Conservation (phyloP, 768 basidiomycete species). For the Cyclocybe cylindracea region DNA sequence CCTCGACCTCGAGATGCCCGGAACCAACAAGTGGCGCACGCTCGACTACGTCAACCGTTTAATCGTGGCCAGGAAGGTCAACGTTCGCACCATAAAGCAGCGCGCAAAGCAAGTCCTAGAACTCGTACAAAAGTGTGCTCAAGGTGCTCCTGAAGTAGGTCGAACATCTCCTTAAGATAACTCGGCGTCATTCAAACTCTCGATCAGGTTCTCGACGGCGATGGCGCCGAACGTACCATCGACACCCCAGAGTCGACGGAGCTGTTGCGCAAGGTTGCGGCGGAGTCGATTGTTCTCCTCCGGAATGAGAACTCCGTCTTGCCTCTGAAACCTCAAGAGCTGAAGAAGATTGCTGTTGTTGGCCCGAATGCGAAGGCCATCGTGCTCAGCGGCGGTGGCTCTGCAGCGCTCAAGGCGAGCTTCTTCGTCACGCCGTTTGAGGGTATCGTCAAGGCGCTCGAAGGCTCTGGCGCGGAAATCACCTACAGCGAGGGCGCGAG, state of each 20-base stretch:
- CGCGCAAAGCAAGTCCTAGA: constrained; percentile 68
- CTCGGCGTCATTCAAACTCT: not conserved
- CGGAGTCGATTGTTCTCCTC: constrained; percentile 71
- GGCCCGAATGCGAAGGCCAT: constrained; percentile 70
- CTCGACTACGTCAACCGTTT: constrained; percentile 67
- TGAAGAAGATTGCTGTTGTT: constrained; percentile 75
- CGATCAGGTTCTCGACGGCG: constrained; percentile 65
- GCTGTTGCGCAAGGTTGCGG: constrained; percentile 68
- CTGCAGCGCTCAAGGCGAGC: constrained; percentile 69
- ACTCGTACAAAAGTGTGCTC: constrained; percentile 68
- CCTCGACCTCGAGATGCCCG: constrained; percentile 81
- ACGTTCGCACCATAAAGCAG: constrained; percentile 61
- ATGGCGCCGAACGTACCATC: constrained; percentile 62
- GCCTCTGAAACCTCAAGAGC: constrained; percentile 46
- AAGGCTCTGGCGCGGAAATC: constrained; percentile 43
- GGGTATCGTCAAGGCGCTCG: constrained; percentile 65
- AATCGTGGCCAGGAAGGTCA: constrained; percentile 63
- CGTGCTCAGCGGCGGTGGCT: constrained; percentile 70
- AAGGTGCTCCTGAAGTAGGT: constrained; percentile 62
- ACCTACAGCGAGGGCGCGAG: constrained; percentile 70
- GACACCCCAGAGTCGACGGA: constrained; percentile 62
- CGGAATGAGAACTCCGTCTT: constrained; percentile 64
- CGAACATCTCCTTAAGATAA: not conserved
- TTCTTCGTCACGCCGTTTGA: constrained; percentile 80
- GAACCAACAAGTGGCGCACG: constrained; percentile 72